Conservation (phyloP, 2,329 filamentous ascomycete species). For the Nannizziopsis barbatae region DNA sequence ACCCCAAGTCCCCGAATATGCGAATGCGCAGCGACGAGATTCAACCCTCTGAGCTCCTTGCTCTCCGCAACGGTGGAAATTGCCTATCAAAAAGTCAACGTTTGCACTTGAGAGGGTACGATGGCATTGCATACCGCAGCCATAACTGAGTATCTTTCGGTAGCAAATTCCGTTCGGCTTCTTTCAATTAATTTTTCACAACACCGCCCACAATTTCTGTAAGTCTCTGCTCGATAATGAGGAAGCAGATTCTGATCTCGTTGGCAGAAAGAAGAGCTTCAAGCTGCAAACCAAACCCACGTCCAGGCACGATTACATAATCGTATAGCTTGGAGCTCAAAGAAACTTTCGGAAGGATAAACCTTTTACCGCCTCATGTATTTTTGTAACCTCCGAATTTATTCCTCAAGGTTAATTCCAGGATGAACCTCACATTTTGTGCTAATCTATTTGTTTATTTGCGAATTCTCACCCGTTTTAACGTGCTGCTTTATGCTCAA, state of each 20-base stretch:
- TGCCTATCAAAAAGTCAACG: constrained; percentile 30
- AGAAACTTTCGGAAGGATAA: background rate
- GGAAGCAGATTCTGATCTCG: no score
- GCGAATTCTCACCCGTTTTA: no score
- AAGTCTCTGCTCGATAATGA: no score
- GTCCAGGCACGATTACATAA: background rate
- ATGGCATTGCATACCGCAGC: constrained; percentile 25
- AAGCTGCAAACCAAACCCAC: background rate
- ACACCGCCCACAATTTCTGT: no score
- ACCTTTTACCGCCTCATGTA: background rate
- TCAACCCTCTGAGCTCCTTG: constrained; percentile 91
- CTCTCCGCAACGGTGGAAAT: constrained; percentile 83
- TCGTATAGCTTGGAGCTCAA: no score
- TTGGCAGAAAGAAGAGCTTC: no score
- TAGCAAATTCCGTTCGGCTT: background rate
- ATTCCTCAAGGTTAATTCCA: no score
- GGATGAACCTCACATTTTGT: no score
- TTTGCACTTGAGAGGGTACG: background rate
- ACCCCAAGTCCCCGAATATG: constrained; percentile 94
- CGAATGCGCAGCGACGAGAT: constrained; percentile 95
- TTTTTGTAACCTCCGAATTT: no score
- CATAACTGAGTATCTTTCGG: constrained; percentile 20
- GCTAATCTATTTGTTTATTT: no score
- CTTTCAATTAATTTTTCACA: background rate
- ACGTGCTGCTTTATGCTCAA: no score